phyloP scores from a whole-genome alignment of 495 filamentous ascomycete genomes.

The Penicillium psychrofluorescens region DNA sequence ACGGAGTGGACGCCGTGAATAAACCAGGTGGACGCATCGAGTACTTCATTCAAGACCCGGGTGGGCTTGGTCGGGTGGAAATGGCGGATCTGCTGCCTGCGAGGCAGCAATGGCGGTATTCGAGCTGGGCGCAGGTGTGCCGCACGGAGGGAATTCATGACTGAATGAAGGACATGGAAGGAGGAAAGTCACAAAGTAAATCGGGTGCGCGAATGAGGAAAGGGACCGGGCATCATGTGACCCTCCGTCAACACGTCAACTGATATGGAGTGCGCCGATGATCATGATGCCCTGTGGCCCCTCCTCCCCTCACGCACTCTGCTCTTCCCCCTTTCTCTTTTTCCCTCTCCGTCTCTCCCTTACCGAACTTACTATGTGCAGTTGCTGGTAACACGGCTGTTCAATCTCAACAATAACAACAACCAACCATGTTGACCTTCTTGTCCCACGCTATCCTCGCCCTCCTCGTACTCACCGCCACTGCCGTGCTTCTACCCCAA shows the following conservation, averaged over 20 bases:
- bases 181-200: neutral
- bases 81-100: slow-evolving; percentile 23
- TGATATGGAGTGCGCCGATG: slow-evolving; percentile 1
- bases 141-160: slow-evolving; percentile 11
- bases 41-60: slow-evolving; percentile 36
- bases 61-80: slow-evolving; percentile 40
- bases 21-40: slow-evolving; percentile 45
- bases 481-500: slow-evolving; percentile 31
- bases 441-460: slow-evolving; percentile 26
- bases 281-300: slow-evolving; percentile 1
- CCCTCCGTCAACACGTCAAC: slow-evolving; percentile 21
- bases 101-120: neutral
- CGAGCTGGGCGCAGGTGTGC: slow-evolving; percentile 1
- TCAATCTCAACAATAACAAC: slow-evolving; percentile 6
- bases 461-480: slow-evolving; percentile 26
- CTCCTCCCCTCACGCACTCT: neutral
- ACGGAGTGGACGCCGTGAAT: slow-evolving; percentile 54
- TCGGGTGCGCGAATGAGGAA: neutral
- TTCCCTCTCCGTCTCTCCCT: neutral
- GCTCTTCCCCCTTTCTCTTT: neutral
- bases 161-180: neutral
- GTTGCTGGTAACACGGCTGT: slow-evolving; percentile 9
- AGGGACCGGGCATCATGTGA: slow-evolving; percentile 16
- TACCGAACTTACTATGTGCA: slow-evolving; percentile 11
- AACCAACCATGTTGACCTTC: slow-evolving; percentile 19